These are phyloP conservation scores for Myrica gale DNA, from an alignment of 306 rosid genomes.

Conservation along the genomic window DNA sequence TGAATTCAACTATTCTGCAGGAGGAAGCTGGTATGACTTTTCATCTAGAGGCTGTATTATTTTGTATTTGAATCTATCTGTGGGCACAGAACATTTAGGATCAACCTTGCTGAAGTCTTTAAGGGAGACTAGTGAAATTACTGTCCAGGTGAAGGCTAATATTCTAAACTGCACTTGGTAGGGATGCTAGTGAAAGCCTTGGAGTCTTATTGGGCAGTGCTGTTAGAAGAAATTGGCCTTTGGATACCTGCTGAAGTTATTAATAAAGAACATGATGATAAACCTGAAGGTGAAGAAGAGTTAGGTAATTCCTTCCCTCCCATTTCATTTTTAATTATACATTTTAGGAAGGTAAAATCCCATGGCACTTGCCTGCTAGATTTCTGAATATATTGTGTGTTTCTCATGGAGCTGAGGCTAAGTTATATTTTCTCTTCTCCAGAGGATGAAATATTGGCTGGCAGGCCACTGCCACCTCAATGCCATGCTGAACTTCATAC, in stretches of 20 bases:
- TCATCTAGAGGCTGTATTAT: conserved; percentile 12
- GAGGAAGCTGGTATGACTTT: conserved; percentile 69
- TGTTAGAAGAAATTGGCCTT: conserved; percentile 84
- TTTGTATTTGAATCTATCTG: conserved; percentile 13
- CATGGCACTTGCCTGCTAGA: conserved; percentile 17
- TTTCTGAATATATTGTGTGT: conserved; percentile 16
- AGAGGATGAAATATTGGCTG: conserved; percentile 79
- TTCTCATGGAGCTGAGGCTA: conserved; percentile 15
- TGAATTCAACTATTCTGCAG: conserved; percentile 43
- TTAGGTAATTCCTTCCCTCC: conserved; percentile 46
- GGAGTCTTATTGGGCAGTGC: conserved; percentile 63
- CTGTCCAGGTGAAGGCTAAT: neutral
- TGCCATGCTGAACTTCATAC: conserved; percentile 73
- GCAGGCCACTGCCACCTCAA: conserved; percentile 68
- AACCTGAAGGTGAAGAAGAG: conserved; percentile 63
- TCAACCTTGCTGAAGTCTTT: neutral
- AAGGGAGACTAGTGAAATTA: conserved; percentile 3
- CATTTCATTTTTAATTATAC: neutral
- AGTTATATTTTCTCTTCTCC: conserved; percentile 24
- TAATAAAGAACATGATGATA: conserved; percentile 65
- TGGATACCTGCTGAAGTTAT: conserved; percentile 67
- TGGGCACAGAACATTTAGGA: neutral
- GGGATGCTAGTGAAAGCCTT: conserved; percentile 71
- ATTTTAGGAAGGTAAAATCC: neutral
- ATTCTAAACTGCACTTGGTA: conserved; percentile 31